Percentiles rank a stretch among this genome's conserved stretches.
These are phyloP conservation scores for Xylaria castorea DNA, from an alignment of 495 filamentous ascomycete species.

Conservation along the genomic window DNA sequence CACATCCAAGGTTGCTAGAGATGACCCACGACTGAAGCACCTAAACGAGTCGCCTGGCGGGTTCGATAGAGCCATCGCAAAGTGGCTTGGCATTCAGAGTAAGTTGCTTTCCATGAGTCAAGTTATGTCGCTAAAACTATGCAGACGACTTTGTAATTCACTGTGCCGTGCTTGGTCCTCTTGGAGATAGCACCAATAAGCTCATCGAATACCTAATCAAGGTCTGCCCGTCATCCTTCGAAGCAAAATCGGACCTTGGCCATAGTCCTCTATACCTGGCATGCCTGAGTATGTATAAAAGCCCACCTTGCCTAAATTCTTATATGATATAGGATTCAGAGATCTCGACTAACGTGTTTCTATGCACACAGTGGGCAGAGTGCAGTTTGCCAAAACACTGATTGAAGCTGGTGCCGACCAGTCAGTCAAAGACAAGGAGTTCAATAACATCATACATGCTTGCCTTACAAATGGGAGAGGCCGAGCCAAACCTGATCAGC, in stretches of 20 bases:
- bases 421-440: slow-evolving; percentile 54
- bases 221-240: slow-evolving; percentile 62
- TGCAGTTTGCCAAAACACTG: slow-evolving; percentile 62
- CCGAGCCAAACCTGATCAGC: slow-evolving; percentile 33
- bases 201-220: slow-evolving; percentile 68
- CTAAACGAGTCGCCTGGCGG: slow-evolving; percentile 60
- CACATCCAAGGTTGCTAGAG: slow-evolving; percentile 55
- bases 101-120: slow-evolving; percentile 40
- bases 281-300: slow-evolving; percentile 38
- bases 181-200: slow-evolving; percentile 47
- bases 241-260: slow-evolving; percentile 60
- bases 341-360: no score
- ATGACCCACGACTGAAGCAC: slow-evolving; percentile 62
- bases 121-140: slow-evolving; percentile 36
- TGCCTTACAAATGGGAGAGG: slow-evolving; percentile 43
- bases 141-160: slow-evolving; percentile 70
- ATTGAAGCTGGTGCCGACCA: slow-evolving; percentile 71
- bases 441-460: slow-evolving; percentile 67
- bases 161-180: slow-evolving; percentile 61
- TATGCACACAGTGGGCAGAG: slow-evolving; percentile 44
- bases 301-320: no score
- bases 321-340: no score
- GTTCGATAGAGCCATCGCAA: slow-evolving; percentile 63
- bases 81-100: slow-evolving; percentile 66
- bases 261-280: slow-evolving; percentile 69